Base-by-base conservation (phyloP, 2,329 filamentous ascomycete species). In the Pseudocercospora vitis region DNA sequence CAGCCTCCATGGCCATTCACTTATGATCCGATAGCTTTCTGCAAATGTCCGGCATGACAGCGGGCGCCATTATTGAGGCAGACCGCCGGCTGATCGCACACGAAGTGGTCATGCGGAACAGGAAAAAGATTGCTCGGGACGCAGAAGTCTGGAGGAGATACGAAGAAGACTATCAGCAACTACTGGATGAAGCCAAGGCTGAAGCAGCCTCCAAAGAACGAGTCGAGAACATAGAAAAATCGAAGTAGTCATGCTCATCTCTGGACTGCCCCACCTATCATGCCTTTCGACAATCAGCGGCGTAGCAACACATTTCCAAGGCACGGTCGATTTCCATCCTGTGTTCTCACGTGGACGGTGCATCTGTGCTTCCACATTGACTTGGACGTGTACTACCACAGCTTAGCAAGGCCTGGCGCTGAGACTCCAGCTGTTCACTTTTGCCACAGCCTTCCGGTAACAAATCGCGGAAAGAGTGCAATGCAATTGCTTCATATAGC, bases 31-130 rank as follows among this genome's bases (percentile, higher is more conserved):
- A 33, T 65, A 91, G 88, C 24, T 92, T 89, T 67, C 76, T 91
- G 12, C 87, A 91, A 70, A 89, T 91, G 86, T 88, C 85, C n/a
- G 85, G 84, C 56, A 91, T 91, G 88, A 85, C 88, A n/a, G 66
- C 89, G 28, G 88, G 88, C 37, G 80, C 83, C 65, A 88, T 88
- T 79, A 79, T 91, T 50, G 86, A 90, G 74, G 88, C 87, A 2
- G 88, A 92, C 66, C 73, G 76, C 52, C 78, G 84, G 46, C 76
- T 91, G 63, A 79, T 85, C 48, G 74, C 79, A 55, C 89, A 88
- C 63, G 87, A 91, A 69, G 76, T 83, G 9, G 75, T 76, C 39
- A 74, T 90, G 59, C 77, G 87, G 56, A 78, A 83, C 67, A 80
- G 87, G 63, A 82, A 84, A 65, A 81, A 85, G 55, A 68, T 86